A percentile compares a stretch with the other conserved stretches of the same genome.
Evolutionary conservation across 2,329 filamentous ascomycete genomes (phyloP).

Genomic region (Delphinella strobiligena): DNA sequence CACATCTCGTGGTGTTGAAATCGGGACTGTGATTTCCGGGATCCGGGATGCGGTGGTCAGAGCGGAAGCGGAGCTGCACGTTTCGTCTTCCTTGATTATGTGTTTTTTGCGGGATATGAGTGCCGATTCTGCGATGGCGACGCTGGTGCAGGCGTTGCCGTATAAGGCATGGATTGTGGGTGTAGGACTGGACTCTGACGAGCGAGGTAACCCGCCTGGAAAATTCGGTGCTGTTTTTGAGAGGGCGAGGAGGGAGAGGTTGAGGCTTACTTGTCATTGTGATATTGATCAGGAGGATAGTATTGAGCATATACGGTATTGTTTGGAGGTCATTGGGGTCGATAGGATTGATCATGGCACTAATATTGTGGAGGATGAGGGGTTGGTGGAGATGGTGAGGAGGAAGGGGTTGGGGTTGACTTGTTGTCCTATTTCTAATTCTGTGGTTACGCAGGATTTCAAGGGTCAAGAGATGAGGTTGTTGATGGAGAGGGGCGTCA

Average conservation of each 20-base stretch:
- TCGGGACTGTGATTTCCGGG: slow-evolving; percentile 7
- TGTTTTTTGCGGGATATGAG: slow-evolving; percentile 8
- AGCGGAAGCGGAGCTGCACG: slow-evolving; percentile 7
- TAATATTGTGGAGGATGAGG: slow-evolving; percentile 1
- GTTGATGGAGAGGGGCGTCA: slow-evolving; percentile 1
- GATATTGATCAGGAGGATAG: neutral
- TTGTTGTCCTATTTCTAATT: slow-evolving; percentile 6
- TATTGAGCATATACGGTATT: neutral
- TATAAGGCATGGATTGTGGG: slow-evolving; percentile 1
- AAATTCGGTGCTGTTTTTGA: slow-evolving; percentile 3
- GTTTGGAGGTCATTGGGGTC: slow-evolving; percentile 2
- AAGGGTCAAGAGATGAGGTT: neutral
- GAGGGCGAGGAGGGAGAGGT: slow-evolving; percentile 1
- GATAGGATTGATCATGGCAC: slow-evolving; percentile 5
- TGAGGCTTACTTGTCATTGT: slow-evolving; percentile 3
- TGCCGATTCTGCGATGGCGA: neutral
- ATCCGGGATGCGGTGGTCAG: slow-evolving; percentile 6
- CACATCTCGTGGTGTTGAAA: slow-evolving; percentile 5
- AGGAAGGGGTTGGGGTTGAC: neutral
- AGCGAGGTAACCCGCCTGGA: slow-evolving; percentile 5
- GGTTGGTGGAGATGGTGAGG: neutral
- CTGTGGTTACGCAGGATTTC: slow-evolving; percentile 1
- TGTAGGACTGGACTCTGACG: slow-evolving; percentile 5
- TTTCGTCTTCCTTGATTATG: slow-evolving; percentile 7
- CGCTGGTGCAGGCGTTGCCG: neutral